A percentile compares a stretch with the other conserved stretches of the same genome.
Conservation (phyloP, 805 yeast genomes). For the Kluyveromyces lactis region DNA sequence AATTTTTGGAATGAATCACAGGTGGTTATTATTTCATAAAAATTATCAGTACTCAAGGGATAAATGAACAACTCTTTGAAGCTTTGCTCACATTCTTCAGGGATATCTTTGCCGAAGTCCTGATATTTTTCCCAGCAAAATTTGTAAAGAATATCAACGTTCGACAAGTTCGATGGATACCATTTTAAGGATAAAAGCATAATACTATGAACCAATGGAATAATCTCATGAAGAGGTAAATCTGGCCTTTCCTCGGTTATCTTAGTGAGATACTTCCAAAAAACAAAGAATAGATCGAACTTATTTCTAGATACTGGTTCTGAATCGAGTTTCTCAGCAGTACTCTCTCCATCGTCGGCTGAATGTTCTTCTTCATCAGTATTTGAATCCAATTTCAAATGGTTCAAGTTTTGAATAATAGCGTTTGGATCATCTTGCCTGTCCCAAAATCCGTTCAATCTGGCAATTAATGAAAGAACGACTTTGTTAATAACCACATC, state of each 20-base stretch:
- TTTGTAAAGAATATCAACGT: slow-evolving; percentile 53
- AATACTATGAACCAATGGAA: slow-evolving; percentile 57
- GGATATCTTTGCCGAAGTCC: slow-evolving; percentile 24
- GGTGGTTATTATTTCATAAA: slow-evolving; percentile 15
- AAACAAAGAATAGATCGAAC: slow-evolving; percentile 45
- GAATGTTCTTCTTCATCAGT: slow-evolving; percentile 8
- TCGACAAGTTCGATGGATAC: slow-evolving; percentile 52
- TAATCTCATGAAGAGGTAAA: slow-evolving; percentile 56
- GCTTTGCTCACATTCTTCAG: slow-evolving; percentile 14
- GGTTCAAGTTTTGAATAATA: slow-evolving; percentile 3
- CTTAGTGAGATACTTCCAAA: slow-evolving; percentile 56
- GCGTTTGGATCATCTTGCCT: slow-evolving; percentile 9
- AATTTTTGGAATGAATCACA: slow-evolving; percentile 19
- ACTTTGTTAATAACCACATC: slow-evolving; percentile 60
- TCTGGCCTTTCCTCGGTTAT: slow-evolving; percentile 53
- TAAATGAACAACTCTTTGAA: slow-evolving; percentile 15
- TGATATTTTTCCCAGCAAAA: slow-evolving; percentile 39
- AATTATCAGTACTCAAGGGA: slow-evolving; percentile 4
- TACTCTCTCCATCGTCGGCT: slow-evolving; percentile 5
- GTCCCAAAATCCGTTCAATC: slow-evolving; percentile 34
- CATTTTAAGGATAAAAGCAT: slow-evolving; percentile 55
- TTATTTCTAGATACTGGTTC: slow-evolving; percentile 5
- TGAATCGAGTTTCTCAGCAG: not conserved
- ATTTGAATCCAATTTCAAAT: slow-evolving; percentile 8
- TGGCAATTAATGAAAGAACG: slow-evolving; percentile 59